Percentiles rank a stretch among this genome's conserved stretches.
Evolutionary conservation across 129 eudicot species (phyloP).

Genomic region (Apium graveolens): DNA sequence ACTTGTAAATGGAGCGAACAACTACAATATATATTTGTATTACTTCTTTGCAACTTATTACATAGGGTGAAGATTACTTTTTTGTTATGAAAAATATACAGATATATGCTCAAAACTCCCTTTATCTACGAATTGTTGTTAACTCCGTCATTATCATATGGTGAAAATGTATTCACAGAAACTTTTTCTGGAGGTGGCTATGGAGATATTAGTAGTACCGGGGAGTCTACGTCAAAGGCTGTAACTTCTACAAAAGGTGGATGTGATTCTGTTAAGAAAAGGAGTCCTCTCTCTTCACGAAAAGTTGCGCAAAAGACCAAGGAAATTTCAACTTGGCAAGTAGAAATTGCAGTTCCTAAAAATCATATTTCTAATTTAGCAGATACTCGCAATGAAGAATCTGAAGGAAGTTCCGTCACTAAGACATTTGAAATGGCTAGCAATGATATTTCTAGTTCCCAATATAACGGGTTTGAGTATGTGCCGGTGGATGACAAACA

Average conservation of each 20-base stretch:
- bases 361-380: slow-evolving; percentile 28
- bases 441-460: slow-evolving; percentile 45
- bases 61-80: background rate
- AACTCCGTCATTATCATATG: background rate
- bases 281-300: slow-evolving; percentile 50
- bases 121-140: background rate
- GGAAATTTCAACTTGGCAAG: slow-evolving; percentile 66
- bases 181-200: slow-evolving; percentile 43
- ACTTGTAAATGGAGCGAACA: background rate
- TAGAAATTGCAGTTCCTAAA: slow-evolving; percentile 73
- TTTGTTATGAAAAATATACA: background rate
- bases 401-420: slow-evolving; percentile 67
- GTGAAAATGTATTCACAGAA: slow-evolving; percentile 29
- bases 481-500: slow-evolving; percentile 73
- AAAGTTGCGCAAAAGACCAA: slow-evolving; percentile 40
- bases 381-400: slow-evolving; percentile 58
- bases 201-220: slow-evolving; percentile 46
- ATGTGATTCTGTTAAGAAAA: slow-evolving; percentile 30
- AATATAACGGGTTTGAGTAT: slow-evolving; percentile 50
- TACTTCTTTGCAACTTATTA: background rate
- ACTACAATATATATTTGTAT: background rate
- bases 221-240: slow-evolving; percentile 40
- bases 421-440: slow-evolving; percentile 51
- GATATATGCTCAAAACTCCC: background rate
- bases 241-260: slow-evolving; percentile 20